Evolutionary conservation across 352 stramenopile genomes (phyloP).

Genomic region (Blastocystis sp.): DNA sequence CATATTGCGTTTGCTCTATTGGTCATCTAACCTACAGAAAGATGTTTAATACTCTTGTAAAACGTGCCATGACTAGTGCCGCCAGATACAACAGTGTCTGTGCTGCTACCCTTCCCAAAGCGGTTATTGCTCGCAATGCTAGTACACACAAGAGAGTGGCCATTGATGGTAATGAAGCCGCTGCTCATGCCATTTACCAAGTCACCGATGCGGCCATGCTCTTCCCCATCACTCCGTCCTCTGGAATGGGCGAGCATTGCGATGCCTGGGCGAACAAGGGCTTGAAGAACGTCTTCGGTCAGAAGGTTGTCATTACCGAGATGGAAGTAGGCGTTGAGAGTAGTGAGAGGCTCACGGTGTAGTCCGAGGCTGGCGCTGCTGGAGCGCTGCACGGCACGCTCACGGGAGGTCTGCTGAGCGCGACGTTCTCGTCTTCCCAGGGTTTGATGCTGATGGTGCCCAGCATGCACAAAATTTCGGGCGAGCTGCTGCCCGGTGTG

Average conservation of each 20-base stretch:
- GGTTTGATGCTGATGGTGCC: conserved; percentile 78
- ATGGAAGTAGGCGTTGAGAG: conserved; percentile 72
- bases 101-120: background rate
- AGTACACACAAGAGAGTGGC: conserved; percentile 49
- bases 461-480: conserved; percentile 75
- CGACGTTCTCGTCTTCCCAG: conserved; percentile 77
- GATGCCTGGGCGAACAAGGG: conserved; percentile 74
- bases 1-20: too few relatives aligned
- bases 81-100: background rate
- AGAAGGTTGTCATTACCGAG: conserved; percentile 75
- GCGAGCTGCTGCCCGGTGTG: conserved; percentile 73
- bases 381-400: conserved; percentile 76
- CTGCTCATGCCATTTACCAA: conserved; percentile 48
- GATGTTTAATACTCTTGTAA: conserved; percentile 54
- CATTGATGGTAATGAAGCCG: conserved; percentile 66
- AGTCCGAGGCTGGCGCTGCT: conserved; percentile 73
- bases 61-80: conserved; percentile 24
- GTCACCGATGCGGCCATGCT: conserved; percentile 69
- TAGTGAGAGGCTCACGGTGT: background rate
- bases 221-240: conserved; percentile 75
- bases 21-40: background rate
- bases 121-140: conserved; percentile 34
- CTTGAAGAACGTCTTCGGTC: conserved; percentile 75
- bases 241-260: conserved; percentile 75
- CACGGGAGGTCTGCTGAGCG: conserved; percentile 73